Evolutionary conservation across 805 yeast species (phyloP).

Genomic region (Ogataea pini): DNA sequence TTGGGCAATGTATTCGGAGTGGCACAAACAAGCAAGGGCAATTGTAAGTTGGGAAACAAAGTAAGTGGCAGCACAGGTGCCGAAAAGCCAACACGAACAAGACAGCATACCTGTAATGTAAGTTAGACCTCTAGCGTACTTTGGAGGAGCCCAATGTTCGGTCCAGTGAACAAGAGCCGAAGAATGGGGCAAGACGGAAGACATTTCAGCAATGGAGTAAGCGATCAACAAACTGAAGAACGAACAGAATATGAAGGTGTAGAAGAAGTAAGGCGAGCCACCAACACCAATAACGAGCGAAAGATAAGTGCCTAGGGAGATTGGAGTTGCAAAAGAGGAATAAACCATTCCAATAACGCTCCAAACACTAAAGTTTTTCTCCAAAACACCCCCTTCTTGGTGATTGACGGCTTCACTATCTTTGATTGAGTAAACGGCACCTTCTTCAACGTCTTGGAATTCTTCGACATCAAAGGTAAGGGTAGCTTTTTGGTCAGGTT

Average conservation of each 20-base stretch:
- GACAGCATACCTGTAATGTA: slow-evolving; percentile 7
- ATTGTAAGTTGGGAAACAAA: not conserved
- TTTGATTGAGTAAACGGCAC: slow-evolving; percentile 2
- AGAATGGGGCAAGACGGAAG: slow-evolving; percentile 3
- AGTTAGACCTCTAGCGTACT: slow-evolving; percentile 1
- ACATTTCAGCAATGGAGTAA: slow-evolving; percentile 4
- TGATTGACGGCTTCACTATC: not conserved
- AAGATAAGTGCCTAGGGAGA: slow-evolving; percentile 3
- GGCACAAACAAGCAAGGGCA: not conserved
- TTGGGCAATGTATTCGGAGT: not conserved
- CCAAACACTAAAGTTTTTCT: slow-evolving; percentile 4
- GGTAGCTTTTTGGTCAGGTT: not conserved
- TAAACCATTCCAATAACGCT: slow-evolving; percentile 5
- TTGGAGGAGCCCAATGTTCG: slow-evolving; percentile 4
- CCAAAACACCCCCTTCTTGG: not conserved
- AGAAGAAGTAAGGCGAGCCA: slow-evolving; percentile 4
- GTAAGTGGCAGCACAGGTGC: slow-evolving; percentile 2
- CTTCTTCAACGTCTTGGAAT: not conserved
- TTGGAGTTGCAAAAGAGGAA: slow-evolving; percentile 2
- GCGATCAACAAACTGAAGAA: slow-evolving; percentile 1
- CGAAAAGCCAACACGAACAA: slow-evolving; percentile 6
- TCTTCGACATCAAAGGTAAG: not conserved
- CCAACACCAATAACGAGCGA: slow-evolving; percentile 7
- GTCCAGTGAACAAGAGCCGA: slow-evolving; percentile 4
- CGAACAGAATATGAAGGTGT: slow-evolving; percentile 3